Base-by-base conservation (phyloP, 768 basidiomycete genomes). In the Mycena indigotica region DNA sequence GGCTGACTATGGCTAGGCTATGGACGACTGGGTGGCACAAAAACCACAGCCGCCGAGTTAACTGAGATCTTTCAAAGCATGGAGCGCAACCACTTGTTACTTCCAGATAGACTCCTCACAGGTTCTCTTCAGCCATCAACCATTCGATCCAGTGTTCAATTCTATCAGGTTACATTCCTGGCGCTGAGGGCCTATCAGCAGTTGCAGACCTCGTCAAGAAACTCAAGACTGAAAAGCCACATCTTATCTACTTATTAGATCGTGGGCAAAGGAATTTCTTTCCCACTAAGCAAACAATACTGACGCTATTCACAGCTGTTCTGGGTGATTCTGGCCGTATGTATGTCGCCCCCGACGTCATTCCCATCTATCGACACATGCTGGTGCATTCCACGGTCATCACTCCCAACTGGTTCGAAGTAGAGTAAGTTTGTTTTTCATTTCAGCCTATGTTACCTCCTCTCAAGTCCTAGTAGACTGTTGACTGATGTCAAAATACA, bases 371-470 rank as follows among this genome's bases (percentile, higher is more conserved):
- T 76, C 84, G 86, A 45, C 75, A 80, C 39, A 83, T 95, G 75
- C 77, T 96, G 1, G 78, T 85, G n/a, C 74, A 86, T n/a, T 89
- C 97, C 2, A 91, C 91, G 0, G 86, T 98, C 48, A 98, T 98
- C 62, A 94, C 97, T 0, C 97, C 97, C 0, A 99, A 99, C 69
- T 97, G 95, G 85, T 99, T 95, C 65, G 97, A 99, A 77, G 91
- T 89, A 60, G 96, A 98, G 94, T 95, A 69, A 71, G 87, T 72
- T 15, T n/a, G n/a, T n/a, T n/a, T n/a, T n/a, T n/a, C n/a, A n/a
- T n/a, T n/a, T n/a, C n/a, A n/a, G n/a, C n/a, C n/a, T n/a, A n/a
- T n/a, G n/a, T n/a, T n/a, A n/a, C n/a, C n/a, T n/a, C n/a, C n/a
- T n/a, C n/a, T n/a, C n/a, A n/a, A n/a, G n/a, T 32, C 28, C 51